phyloP scores from a whole-genome alignment of 2,329 filamentous ascomycete species.

The Neopestalotiopsis rosae region DNA sequence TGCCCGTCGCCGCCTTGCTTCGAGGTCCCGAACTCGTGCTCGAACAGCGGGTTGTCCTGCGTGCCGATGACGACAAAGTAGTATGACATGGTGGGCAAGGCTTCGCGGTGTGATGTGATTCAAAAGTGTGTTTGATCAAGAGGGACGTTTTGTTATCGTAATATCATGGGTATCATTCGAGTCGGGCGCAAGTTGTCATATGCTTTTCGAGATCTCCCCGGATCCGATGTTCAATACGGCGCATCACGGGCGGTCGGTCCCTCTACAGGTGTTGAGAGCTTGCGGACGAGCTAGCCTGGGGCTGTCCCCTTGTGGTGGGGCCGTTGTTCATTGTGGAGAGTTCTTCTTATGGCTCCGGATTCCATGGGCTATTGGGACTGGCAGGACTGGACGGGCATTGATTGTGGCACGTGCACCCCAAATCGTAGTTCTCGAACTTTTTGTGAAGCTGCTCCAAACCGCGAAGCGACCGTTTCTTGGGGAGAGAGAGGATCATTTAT shows the following conservation, averaged over 20 bases:
- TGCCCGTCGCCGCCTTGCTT: conserved; percentile 95
- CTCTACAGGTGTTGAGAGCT: not conserved
- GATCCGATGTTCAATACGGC: not conserved
- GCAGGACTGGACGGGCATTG: too few species aligned
- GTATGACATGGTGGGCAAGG: conserved; percentile 76
- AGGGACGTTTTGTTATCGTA: not conserved
- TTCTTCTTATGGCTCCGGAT: too few species aligned
- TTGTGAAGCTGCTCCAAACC: not conserved
- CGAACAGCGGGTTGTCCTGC: conserved; percentile 94
- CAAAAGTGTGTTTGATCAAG: not conserved
- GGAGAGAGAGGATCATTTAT: not conserved
- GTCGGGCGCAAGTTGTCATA: not conserved
- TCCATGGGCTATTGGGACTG: too few species aligned
- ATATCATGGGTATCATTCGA: not conserved
- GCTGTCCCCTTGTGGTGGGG: not conserved
- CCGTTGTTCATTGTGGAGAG: conserved; percentile 7
- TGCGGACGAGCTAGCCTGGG: not conserved
- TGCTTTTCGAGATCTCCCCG: not conserved
- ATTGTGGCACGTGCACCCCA: not conserved
- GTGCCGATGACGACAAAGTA: conserved; percentile 98
- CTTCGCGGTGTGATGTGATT: too few species aligned
- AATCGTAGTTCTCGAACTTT: conserved; percentile 8
- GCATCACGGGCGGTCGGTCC: not conserved
- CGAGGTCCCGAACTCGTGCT: conserved; percentile 95
- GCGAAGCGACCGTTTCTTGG: not conserved